Base-by-base conservation (phyloP, 768 basidiomycete species). In the Mycena metata region DNA sequence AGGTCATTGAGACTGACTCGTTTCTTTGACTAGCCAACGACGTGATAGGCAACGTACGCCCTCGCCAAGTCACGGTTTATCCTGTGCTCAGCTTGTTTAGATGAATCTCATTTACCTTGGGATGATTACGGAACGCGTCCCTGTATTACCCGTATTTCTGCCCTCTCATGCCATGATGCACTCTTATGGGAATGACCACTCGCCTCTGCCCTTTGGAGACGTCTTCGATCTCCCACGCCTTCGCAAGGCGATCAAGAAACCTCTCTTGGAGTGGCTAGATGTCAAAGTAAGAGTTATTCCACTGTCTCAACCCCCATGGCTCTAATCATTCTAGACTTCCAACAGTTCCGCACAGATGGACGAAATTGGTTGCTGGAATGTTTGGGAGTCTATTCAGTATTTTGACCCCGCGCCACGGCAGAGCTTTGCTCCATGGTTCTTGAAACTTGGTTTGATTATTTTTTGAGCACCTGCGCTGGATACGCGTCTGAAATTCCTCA, bases 71-170 rank as follows among this genome's bases (percentile, higher is more conserved):
- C n/a, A 39, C 36, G 30, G 23, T 45, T 17, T 3, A 52, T 26
- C 10, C 7, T 57, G 46, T 16, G 15, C 54, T 43, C 61, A 24
- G 21, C 46, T 54, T 43, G 19, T 60, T 19, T 19, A 81, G 76
- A 75, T 75, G 58, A 82, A 82, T 68, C 68, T 81, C 39, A 66
- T 83, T 26, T 82, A 81, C 61, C 78, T 83, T n/a, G 78, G 73
- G 8, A 52, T 76, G 24, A 73, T 83, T 58, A 77, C 80, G 9
- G 70, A 70, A 15, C 80, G 82, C 26, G 73, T 81, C 8, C 81
- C 82, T 11, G 71, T 83, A 47, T 51, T 83, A 2, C 79, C 79
- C 4, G 73, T 75, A 11, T 83, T 83, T 62, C 66, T 74, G 6
- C 79, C 81, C 7, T 73, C 75, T 23, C 77, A 80, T 56, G 45